Base-by-base conservation (phyloP, 306 rosid genomes). In the Benincasa hispida region DNA sequence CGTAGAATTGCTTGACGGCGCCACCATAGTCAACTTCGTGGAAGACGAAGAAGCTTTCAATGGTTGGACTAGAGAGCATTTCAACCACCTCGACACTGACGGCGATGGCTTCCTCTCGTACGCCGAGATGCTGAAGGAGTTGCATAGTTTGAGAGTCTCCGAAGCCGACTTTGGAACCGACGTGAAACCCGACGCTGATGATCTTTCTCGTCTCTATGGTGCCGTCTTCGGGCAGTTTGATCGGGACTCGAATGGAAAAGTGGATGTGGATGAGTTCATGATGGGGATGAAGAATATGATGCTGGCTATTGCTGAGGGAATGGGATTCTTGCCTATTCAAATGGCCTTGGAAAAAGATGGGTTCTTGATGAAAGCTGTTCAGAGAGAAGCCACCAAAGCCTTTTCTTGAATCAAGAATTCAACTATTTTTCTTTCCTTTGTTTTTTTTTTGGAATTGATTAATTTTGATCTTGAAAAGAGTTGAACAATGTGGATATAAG, bases 281-380 rank as follows among this genome's bases (percentile, higher is more conserved):
- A 82, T 75, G 28, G 97, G 87, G 80, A 88, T 91, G 27, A 87
- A 82, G 88, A 67, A 61, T 50, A 90, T 87, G 81, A 77, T 92
- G 96, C 84, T 92, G 45, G 93, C 91, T 24, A 86, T 92, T 91
- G 91, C 96, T 3, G 85, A 82, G n/a, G 91, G 91, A 22, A 50
- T 92, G 83, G 96, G 93, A 8, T 86, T 87, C 88, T 75, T 86
- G 82, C 92, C 96, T 4, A 22, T 92, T 66, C 94, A 87, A 81
- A 91, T 89, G 94, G 83, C 81, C 24, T 39, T 88, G 76, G 94
- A 89, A 83, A 82, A 86, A 81, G 89, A 80, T 39, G 79, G 94
- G 70, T 76, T 85, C 62, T 78, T 91, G 50, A 91, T 81, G 82
- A 85, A 72, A 73, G 97, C 94, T 25, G 94, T 88, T 24, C 65